These are phyloP conservation scores for Diplodia intermedia DNA, from an alignment of 2,329 filamentous ascomycete species.

Conservation along the genomic window DNA sequence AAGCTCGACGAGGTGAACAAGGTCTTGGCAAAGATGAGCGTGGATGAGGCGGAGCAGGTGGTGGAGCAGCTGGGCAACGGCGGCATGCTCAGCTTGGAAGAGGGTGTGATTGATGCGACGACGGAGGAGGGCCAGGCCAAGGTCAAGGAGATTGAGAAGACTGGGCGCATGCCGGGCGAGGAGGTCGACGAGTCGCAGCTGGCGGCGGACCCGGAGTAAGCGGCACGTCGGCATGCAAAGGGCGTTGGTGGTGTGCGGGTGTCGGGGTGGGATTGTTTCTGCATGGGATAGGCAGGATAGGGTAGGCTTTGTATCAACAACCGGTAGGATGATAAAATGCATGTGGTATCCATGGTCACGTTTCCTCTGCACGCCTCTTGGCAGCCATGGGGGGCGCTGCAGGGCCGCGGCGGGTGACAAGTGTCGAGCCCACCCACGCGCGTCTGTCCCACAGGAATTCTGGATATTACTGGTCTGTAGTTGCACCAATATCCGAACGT, in stretches of 20 bases:
- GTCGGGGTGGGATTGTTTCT: background rate
- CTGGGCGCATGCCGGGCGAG: constrained; percentile 46
- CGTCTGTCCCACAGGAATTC: too few species aligned
- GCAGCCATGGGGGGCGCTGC: too few species aligned
- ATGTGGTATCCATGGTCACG: background rate
- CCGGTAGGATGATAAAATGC: background rate
- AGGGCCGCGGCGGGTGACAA: too few species aligned
- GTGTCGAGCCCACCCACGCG: too few species aligned
- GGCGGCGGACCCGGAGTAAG: constrained; percentile 30
- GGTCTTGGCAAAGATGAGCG: constrained; percentile 85
- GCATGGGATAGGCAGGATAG: background rate
- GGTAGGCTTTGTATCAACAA: constrained; percentile 8
- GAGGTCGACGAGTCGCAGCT: constrained; percentile 37
- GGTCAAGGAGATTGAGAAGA: constrained; percentile 70
- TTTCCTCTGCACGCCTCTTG: too few species aligned
- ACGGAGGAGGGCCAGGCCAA: constrained; percentile 83
- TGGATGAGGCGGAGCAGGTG: constrained; percentile 85
- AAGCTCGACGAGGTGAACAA: constrained; percentile 87
- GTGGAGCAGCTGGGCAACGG: constrained; percentile 82
- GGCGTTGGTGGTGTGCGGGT: constrained; percentile 15
- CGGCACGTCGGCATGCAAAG: constrained; percentile 7
- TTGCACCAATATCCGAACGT: too few species aligned
- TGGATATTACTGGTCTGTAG: too few species aligned
- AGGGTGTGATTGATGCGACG: constrained; percentile 94
- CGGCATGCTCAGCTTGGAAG: constrained; percentile 87